Conservation (phyloP, 2,329 filamentous ascomycete species). For the Fusarium metavorans region DNA sequence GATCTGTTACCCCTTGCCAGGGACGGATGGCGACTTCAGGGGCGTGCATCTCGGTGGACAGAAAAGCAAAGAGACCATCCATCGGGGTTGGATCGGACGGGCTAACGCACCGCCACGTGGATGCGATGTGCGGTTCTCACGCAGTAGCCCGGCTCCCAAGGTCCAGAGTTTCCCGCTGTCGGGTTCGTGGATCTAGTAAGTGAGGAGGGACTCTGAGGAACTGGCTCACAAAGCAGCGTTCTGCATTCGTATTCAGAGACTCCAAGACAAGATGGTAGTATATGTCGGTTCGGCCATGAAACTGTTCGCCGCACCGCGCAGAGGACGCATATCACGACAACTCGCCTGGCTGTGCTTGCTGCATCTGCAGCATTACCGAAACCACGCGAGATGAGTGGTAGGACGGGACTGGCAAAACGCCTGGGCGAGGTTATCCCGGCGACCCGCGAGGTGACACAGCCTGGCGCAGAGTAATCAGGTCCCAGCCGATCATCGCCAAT, state of each 20-base stretch:
- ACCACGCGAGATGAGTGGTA: constrained; percentile 31
- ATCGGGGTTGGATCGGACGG: constrained; percentile 23
- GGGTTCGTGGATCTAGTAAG: constrained; percentile 6
- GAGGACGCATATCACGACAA: constrained; percentile 23
- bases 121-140: constrained; percentile 21
- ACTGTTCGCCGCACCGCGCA: constrained; percentile 17
- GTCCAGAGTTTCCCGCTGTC: not conserved
- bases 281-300: not conserved
- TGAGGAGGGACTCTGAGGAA: constrained; percentile 4
- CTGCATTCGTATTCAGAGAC: constrained; percentile 1
- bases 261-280: not conserved
- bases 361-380: constrained; percentile 22
- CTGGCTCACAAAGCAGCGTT: constrained; percentile 7
- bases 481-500: constrained; percentile 31
- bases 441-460: constrained; percentile 29
- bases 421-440: constrained; percentile 14
- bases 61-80: constrained; percentile 28
- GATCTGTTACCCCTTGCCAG: constrained; percentile 23
- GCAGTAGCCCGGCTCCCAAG: not conserved
- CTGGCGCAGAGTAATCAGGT: constrained; percentile 4
- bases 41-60: constrained; percentile 19
- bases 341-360: constrained; percentile 29
- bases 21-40: constrained; percentile 24
- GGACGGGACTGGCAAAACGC: constrained; percentile 7
- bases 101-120: constrained; percentile 41